A percentile compares a stretch with the other conserved stretches of the same genome.
Conservation (phyloP, 2,329 filamentous ascomycete genomes). For the Stenocarpella maydis region DNA sequence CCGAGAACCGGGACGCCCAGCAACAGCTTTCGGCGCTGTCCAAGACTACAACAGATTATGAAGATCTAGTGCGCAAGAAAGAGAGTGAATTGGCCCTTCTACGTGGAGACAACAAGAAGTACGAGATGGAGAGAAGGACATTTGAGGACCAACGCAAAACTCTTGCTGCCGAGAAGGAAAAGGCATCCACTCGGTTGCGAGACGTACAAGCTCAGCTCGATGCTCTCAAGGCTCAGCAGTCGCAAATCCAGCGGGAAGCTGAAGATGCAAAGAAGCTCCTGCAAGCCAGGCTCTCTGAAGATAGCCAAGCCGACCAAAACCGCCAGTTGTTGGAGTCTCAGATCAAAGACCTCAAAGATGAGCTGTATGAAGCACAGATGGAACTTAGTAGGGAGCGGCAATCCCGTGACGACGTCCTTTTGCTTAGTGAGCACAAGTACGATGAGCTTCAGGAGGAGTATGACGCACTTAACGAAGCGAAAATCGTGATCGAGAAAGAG, state of each 20-base stretch:
- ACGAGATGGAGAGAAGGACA: constrained; percentile 79
- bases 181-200: constrained; percentile 76
- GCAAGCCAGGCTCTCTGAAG: constrained; percentile 88
- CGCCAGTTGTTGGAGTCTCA: constrained; percentile 86
- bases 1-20: constrained; percentile 84
- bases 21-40: constrained; percentile 88
- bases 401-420: constrained; percentile 90
- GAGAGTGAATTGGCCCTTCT: constrained; percentile 91
- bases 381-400: constrained; percentile 92
- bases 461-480: constrained; percentile 87
- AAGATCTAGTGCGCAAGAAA: constrained; percentile 91
- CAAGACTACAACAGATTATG: constrained; percentile 91
- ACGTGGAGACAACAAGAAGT: constrained; percentile 83
- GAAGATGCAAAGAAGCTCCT: constrained; percentile 87
- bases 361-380: constrained; percentile 84
- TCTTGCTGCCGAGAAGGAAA: constrained; percentile 80
- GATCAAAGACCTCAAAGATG: constrained; percentile 84
- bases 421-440: constrained; percentile 89
- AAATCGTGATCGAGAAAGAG: constrained; percentile 97
- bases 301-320: constrained; percentile 83
- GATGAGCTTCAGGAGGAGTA: constrained; percentile 84
- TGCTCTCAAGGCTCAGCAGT: constrained; percentile 83
- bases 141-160: constrained; percentile 81
- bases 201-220: constrained; percentile 89
- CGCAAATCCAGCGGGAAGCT: constrained; percentile 86